These are phyloP conservation scores for Aspergillus heteromorphus DNA, from an alignment of 495 filamentous ascomycete species.

Conservation along the genomic window DNA sequence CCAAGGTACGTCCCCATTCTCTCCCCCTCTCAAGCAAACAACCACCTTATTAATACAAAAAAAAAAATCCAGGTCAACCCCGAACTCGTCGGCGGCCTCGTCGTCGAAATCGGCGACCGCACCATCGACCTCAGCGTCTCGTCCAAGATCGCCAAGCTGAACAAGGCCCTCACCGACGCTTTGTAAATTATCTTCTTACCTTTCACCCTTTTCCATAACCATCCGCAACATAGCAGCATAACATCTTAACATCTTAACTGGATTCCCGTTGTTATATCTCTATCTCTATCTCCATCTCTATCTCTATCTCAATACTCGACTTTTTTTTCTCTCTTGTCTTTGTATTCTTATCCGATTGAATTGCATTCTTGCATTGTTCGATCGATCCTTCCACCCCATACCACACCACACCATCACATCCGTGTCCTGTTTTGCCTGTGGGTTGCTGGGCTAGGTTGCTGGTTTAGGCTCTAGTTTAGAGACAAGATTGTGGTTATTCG, in stretches of 20 bases:
- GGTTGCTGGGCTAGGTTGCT: no score
- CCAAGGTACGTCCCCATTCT: conserved; percentile 56
- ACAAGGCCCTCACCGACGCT: conserved; percentile 95
- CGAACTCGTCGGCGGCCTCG: conserved; percentile 85
- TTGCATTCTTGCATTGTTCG: no score
- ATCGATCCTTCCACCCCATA: no score
- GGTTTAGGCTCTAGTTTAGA: no score
- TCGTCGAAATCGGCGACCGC: conserved; percentile 96
- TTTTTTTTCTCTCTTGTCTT: no score
- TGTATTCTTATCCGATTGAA: no score
- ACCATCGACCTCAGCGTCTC: conserved; percentile 97
- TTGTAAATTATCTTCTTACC: conserved; percentile 60
- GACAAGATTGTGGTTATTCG: no score
- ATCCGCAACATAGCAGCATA: no score
- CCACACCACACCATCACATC: no score
- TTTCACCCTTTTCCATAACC: neutral
- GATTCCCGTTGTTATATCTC: neutral
- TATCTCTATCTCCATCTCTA: conserved; percentile 1
- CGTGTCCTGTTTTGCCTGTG: no score
- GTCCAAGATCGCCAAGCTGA: conserved; percentile 91
- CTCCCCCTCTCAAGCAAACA: neutral
- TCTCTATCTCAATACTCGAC: neutral
- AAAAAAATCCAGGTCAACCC: conserved; percentile 66
- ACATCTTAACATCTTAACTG: no score
- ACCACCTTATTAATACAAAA: neutral